Evolutionary conservation across 2,329 filamentous ascomycete genomes (phyloP).

Genomic region (Mycocentrospora acerina): DNA sequence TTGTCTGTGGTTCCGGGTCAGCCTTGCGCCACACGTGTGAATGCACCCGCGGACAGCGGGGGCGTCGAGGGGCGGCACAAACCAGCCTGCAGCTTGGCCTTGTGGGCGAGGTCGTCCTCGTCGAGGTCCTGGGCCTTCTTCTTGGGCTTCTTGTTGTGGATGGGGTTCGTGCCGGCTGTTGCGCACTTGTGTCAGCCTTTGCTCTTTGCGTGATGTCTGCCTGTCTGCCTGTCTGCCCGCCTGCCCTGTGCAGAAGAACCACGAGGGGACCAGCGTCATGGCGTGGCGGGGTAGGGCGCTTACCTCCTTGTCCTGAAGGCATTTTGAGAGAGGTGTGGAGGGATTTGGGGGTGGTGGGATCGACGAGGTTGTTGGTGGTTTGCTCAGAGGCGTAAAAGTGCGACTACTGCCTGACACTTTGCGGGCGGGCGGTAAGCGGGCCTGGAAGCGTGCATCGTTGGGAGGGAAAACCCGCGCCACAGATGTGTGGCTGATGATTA

Average conservation of each 20-base stretch:
- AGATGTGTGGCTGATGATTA: too few species aligned
- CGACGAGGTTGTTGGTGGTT: constrained; percentile 9
- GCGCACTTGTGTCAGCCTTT: constrained; percentile 22
- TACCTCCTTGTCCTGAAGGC: constrained; percentile 55
- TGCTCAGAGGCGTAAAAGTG: constrained; percentile 15
- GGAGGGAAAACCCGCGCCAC: too few species aligned
- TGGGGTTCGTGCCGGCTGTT: constrained; percentile 58
- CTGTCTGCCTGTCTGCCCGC: too few species aligned
- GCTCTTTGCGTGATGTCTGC: constrained; percentile 1
- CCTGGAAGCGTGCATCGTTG: not conserved
- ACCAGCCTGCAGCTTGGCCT: constrained; percentile 84
- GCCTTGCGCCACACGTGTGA: constrained; percentile 1
- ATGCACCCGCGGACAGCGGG: not conserved
- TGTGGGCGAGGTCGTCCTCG: constrained; percentile 81
- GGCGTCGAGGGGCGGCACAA: constrained; percentile 43
- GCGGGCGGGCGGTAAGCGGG: constrained; percentile 15
- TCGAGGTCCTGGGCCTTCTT: constrained; percentile 74
- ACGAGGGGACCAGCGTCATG: too few species aligned
- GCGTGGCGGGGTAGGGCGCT: constrained; percentile 15
- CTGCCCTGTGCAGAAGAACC: too few species aligned
- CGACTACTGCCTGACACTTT: constrained; percentile 7
- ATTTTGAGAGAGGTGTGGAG: constrained; percentile 37
- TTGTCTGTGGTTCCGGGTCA: constrained; percentile 43
- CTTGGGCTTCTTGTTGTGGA: constrained; percentile 78
- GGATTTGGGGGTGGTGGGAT: constrained; percentile 4